These are phyloP conservation scores for Phytophthora fragariae DNA, from an alignment of 352 stramenopile genomes.

Conservation along the genomic window DNA sequence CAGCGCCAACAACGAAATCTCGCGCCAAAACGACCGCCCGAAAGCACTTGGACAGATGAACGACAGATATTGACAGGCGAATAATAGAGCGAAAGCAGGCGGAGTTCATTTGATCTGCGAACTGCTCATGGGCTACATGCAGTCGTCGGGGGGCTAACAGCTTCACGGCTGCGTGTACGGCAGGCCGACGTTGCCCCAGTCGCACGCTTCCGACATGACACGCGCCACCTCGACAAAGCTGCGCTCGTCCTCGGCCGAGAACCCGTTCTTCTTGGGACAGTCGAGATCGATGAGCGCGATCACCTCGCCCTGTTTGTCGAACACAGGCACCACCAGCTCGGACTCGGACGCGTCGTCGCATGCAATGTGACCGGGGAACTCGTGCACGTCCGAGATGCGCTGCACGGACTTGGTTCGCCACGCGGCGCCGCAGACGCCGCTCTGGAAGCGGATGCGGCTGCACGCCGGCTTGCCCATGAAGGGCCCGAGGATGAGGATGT, in stretches of 20 bases:
- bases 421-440: constrained; percentile 74
- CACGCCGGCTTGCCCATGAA: constrained; percentile 88
- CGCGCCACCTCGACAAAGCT: constrained; percentile 67
- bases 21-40: neutral
- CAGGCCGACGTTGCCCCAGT: constrained; percentile 73
- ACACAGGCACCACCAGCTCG: constrained; percentile 81
- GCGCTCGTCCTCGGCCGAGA: constrained; percentile 75
- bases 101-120: constrained; percentile 24
- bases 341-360: constrained; percentile 84
- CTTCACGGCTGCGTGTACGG: constrained; percentile 55
- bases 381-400: constrained; percentile 78
- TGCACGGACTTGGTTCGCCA: constrained; percentile 74
- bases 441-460: constrained; percentile 80
- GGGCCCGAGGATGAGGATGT: constrained; percentile 77
- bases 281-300: constrained; percentile 84
- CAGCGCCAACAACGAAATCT: constrained; percentile 3
- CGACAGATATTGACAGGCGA: neutral
- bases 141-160: neutral
- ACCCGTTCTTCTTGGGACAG: constrained; percentile 73
- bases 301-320: constrained; percentile 69
- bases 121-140: neutral
- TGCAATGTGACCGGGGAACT: constrained; percentile 84
- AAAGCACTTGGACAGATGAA: constrained; percentile 15
- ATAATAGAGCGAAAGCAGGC: constrained; percentile 4
- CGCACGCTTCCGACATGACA: constrained; percentile 61